Percentiles rank a stretch among this genome's conserved stretches.
Evolutionary conservation across 768 basidiomycete genomes (phyloP).

Genomic region (Phanerochaete carnosa): DNA sequence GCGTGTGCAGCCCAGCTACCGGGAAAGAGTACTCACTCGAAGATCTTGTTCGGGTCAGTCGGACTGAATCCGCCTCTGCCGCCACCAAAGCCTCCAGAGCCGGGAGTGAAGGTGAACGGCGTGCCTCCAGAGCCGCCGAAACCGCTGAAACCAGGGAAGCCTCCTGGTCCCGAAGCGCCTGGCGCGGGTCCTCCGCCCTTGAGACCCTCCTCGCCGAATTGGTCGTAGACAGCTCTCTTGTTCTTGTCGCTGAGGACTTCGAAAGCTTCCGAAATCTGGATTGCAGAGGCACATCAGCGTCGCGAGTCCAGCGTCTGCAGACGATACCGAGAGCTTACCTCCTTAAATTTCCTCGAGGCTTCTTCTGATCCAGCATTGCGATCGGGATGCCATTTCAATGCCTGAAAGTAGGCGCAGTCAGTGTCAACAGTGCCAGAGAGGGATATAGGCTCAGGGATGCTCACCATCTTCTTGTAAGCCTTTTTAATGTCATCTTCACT

Average conservation of each 20-base stretch:
- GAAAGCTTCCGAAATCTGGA: constrained; percentile 89
- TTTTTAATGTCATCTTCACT: constrained; percentile 87
- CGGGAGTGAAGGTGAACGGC: constrained; percentile 23
- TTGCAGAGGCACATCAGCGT: background rate
- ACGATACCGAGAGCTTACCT: constrained; percentile 44
- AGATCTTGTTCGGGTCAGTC: constrained; percentile 82
- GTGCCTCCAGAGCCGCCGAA: constrained; percentile 21
- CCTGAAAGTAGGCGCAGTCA: constrained; percentile 35
- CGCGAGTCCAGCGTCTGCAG: background rate
- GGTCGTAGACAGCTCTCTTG: constrained; percentile 85
- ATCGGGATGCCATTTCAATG: constrained; percentile 95
- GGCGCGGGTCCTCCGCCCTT: constrained; percentile 63
- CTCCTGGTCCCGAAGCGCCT: constrained; percentile 48
- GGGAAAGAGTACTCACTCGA: constrained; percentile 58
- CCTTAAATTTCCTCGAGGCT: constrained; percentile 88
- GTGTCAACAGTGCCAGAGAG: background rate
- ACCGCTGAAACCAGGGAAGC: constrained; percentile 27
- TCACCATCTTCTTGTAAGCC: constrained; percentile 91
- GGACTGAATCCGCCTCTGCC: constrained; percentile 62
- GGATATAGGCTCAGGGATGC: constrained; percentile 14
- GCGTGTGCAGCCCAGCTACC: background rate
- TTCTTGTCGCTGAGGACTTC: constrained; percentile 89
- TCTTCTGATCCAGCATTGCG: constrained; percentile 84
- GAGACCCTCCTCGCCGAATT: constrained; percentile 93
- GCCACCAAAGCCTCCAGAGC: constrained; percentile 20